These are phyloP conservation scores for Lithohypha guttulata DNA, from an alignment of 2,329 filamentous ascomycete genomes.

Conservation along the genomic window DNA sequence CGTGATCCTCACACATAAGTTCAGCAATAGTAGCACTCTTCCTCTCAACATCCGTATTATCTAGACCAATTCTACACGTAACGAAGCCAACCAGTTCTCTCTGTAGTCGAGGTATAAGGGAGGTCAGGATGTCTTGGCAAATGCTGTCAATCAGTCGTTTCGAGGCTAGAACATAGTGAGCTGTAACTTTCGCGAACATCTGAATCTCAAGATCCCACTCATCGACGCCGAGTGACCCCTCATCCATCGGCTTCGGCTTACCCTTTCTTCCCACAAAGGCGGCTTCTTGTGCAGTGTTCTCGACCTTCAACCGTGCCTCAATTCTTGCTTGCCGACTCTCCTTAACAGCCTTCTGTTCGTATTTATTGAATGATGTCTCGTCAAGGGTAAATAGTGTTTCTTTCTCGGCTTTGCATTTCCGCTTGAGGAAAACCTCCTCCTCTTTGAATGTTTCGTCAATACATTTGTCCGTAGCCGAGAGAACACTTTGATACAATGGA, in stretches of 20 bases:
- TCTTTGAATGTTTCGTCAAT: not conserved
- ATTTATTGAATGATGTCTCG: not conserved
- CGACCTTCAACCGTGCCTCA: conserved; percentile 16
- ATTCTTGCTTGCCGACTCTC: not conserved
- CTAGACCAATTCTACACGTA: not conserved
- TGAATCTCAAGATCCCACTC: conserved; percentile 28
- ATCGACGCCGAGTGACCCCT: conserved; percentile 26
- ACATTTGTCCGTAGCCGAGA: not conserved
- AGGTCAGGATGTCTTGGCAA: conserved; percentile 29
- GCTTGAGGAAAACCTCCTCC: not conserved
- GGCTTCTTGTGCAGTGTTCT: conserved; percentile 12
- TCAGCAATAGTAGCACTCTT: not conserved
- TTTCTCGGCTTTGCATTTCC: conserved; percentile 1
- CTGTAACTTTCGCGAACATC: conserved; percentile 30
- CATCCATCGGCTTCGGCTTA: conserved; percentile 10
- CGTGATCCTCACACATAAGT: conserved; percentile 6
- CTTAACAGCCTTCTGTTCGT: not conserved
- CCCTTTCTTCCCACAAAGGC: conserved; percentile 18
- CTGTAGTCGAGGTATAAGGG: conserved; percentile 28
- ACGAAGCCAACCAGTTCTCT: conserved; percentile 20
- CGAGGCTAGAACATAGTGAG: conserved; percentile 32
- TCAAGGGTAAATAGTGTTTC: conserved; percentile 5
- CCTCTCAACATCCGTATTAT: not conserved
- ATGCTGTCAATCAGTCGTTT: conserved; percentile 30
- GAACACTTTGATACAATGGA: not conserved